A percentile compares a stretch with the other conserved stretches of the same genome.
These are phyloP conservation scores for Mortierella sp. DNA, from an alignment of 371 early-diverging fungal genomes.

Conservation along the genomic window DNA sequence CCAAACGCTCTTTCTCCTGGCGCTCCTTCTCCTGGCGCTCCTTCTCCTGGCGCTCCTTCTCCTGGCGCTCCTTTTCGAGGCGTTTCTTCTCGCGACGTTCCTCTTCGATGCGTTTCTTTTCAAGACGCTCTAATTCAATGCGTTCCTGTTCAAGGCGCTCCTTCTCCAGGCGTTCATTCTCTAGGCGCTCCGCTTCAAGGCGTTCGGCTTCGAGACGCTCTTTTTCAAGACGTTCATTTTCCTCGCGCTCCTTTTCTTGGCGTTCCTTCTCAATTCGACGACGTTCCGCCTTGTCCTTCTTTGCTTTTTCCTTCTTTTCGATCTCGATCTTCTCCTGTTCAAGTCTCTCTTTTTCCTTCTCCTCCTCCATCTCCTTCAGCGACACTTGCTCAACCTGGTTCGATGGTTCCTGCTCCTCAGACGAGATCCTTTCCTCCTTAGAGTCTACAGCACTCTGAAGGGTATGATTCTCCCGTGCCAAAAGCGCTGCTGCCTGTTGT, in stretches of 20 bases:
- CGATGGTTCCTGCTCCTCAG: background rate
- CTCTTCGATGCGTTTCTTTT: background rate
- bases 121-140: background rate
- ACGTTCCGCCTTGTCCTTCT: background rate
- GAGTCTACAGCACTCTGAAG: background rate
- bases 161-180: no score
- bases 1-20: slow-evolving; percentile 8
- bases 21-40: slow-evolving; percentile 3
- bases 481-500: background rate
- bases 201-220: background rate
- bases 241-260: slow-evolving; percentile 5
- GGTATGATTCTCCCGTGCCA: background rate
- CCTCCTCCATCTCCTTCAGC: background rate
- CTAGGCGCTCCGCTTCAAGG: background rate
- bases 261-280: background rate
- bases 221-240: background rate
- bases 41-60: slow-evolving; percentile 3
- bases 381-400: background rate
- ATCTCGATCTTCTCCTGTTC: background rate
- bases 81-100: slow-evolving; percentile 8
- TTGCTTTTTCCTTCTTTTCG: background rate
- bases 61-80: slow-evolving; percentile 8
- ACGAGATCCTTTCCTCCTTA: background rate
- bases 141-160: background rate
- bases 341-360: slow-evolving; percentile 1